phyloP scores from a whole-genome alignment of 805 yeast genomes.

The Jamesozyma spencerorum region DNA sequence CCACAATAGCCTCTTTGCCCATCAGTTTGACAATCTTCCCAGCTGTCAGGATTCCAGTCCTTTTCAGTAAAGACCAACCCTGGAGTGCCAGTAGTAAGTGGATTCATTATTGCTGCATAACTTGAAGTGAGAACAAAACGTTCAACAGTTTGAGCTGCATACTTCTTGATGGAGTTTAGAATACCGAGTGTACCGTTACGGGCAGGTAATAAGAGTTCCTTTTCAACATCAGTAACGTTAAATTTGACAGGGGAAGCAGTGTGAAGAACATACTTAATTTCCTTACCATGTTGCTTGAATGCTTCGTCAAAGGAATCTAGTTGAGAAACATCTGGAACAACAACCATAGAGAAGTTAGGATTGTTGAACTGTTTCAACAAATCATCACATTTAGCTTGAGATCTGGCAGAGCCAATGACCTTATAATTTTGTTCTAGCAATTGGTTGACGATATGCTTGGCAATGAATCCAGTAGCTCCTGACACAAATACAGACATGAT shows the following conservation, averaged over 20 bases:
- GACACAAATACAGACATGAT: constrained; percentile 2
- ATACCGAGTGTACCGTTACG: constrained; percentile 46
- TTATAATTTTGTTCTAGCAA: constrained; percentile 1
- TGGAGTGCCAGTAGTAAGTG: constrained; percentile 9
- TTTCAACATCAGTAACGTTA: constrained; percentile 33
- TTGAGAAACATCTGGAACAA: constrained; percentile 29
- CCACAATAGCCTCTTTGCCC: constrained; percentile 1
- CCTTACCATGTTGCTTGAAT: constrained; percentile 31
- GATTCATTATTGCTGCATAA: constrained; percentile 39
- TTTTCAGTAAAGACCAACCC: constrained; percentile 26
- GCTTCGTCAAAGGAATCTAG: constrained; percentile 39
- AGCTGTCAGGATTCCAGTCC: constrained; percentile 31
- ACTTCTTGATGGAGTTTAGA: constrained; percentile 35
- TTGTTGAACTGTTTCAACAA: constrained; percentile 26
- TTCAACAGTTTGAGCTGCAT: constrained; percentile 36
- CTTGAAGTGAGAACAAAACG: constrained; percentile 51
- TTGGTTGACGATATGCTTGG: constrained; percentile 1
- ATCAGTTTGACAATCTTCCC: constrained; percentile 13
- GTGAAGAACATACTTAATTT: constrained; percentile 30
- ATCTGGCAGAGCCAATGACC: constrained; percentile 1
- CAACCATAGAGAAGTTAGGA: constrained; percentile 21
- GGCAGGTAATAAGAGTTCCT: constrained; percentile 49
- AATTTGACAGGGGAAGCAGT: constrained; percentile 38
- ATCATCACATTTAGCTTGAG: constrained; percentile 35
- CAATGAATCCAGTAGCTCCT: constrained; percentile 2